Base-by-base conservation (phyloP, 441 rosid genomes). In the Macaranga tanarius region DNA sequence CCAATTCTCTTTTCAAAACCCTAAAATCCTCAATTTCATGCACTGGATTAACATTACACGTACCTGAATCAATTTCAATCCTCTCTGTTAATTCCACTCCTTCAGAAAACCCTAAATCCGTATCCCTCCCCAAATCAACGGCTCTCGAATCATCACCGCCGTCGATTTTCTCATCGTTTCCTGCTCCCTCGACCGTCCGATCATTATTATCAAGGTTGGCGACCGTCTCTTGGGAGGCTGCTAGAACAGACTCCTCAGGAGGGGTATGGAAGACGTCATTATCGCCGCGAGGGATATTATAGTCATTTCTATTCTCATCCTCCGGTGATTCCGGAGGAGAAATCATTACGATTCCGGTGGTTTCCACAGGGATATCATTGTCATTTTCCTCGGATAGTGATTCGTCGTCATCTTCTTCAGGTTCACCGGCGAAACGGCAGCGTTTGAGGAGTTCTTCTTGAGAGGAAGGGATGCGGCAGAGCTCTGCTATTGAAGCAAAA, bases 91-190 rank as follows among this genome's bases (percentile, higher is more conserved):
- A 42, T 65, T 78, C 84, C 71, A 55, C 58, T 69, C 64, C 83
- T 3, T 13, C 60, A 65, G 77, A 76, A 58, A 74, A 79, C 78
- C 82, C 85, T 80, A 77, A 42, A 69, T 86, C 82, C 55, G 80
- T 69, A 67, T 80, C 85, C 74, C 77, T 72, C 57, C 84, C 84
- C 80, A 81, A 72, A 77, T 84, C 81, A 28, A 77, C 79, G 12
- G 67, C 75, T 60, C 45, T 38, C 23, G 38, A 56, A 17, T 64
- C 71, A 11, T 62, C 69, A 11, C 57, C 31, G 52, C 34, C 58
- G 67, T 69, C 73, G 61, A 51, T 28, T 20, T 22, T 73, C 31
- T 67, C 78, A 22, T 65, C 60, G 20, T 52, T 26, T 23, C 38
- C 38, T 2, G 4, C 69, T 34, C 17, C 42, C 19, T 40, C 69